Percentiles rank a stretch among this genome's conserved stretches.
Evolutionary conservation across 208 protist genomes (phyloP).

Genomic region (Trypanosoma vivax): DNA sequence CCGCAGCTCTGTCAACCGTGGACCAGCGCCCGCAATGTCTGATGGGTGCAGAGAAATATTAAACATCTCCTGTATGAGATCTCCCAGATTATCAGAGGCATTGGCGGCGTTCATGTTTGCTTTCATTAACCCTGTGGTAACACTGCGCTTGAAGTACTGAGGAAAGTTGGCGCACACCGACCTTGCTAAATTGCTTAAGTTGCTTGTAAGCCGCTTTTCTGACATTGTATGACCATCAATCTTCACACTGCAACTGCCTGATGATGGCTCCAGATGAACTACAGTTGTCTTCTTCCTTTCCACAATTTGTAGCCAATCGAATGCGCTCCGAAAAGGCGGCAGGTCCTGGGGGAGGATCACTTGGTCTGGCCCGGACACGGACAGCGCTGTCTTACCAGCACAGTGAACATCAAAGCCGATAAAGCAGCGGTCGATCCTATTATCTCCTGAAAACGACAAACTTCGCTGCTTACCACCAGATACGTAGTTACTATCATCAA

Average conservation of each 20-base stretch:
- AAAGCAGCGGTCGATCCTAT: constrained; percentile 73
- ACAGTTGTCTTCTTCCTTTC: background rate
- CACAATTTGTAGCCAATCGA: constrained; percentile 14
- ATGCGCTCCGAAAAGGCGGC: constrained; percentile 9
- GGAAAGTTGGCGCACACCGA: constrained; percentile 10
- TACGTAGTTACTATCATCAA: constrained; percentile 14
- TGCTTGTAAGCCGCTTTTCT: constrained; percentile 6
- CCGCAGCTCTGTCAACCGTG: constrained; percentile 42
- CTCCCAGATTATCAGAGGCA: constrained; percentile 7
- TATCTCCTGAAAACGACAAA: constrained; percentile 69
- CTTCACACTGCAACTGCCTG: background rate
- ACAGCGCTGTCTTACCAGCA: constrained; percentile 2
- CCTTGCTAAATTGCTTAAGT: constrained; percentile 8
- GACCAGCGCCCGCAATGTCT: background rate
- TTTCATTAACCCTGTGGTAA: background rate
- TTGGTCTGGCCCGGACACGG: background rate
- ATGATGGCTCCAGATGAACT: background rate
- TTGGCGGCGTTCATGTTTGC: background rate
- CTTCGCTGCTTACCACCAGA: constrained; percentile 13
- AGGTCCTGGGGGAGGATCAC: constrained; percentile 6
- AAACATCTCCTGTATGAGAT: constrained; percentile 6
- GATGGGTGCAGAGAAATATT: background rate
- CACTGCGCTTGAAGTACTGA: background rate
- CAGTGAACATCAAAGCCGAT: constrained; percentile 79
- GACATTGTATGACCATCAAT: background rate